A percentile compares a stretch with the other conserved stretches of the same genome.
phyloP scores from a whole-genome alignment of 257 asterid species.

The Haberlea rhodopensis region DNA sequence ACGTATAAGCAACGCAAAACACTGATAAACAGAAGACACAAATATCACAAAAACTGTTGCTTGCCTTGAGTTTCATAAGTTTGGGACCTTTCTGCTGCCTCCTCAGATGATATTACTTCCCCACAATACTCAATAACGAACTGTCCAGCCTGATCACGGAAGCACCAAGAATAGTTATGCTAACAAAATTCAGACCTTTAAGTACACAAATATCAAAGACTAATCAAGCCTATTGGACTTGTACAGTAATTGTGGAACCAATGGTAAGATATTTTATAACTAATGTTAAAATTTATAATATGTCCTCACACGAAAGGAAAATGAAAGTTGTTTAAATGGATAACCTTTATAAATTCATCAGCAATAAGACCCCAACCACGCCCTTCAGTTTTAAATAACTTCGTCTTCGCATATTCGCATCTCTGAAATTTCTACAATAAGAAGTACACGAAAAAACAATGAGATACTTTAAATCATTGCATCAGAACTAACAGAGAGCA shows the following conservation, averaged over 20 bases:
- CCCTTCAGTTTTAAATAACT: slow-evolving; percentile 77
- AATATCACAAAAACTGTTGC: slow-evolving; percentile 21
- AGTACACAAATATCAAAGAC: slow-evolving; percentile 14
- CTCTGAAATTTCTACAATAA: slow-evolving; percentile 75
- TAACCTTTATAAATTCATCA: slow-evolving; percentile 70
- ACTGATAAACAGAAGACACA: slow-evolving; percentile 19
- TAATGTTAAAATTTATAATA: background rate
- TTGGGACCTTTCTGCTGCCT: slow-evolving; percentile 66
- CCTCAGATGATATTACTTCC: slow-evolving; percentile 79
- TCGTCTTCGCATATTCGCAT: slow-evolving; percentile 68
- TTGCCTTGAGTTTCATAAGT: slow-evolving; percentile 70
- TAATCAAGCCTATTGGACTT: slow-evolving; percentile 12
- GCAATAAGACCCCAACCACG: slow-evolving; percentile 96
- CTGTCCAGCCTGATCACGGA: slow-evolving; percentile 68
- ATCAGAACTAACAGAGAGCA: slow-evolving; percentile 1
- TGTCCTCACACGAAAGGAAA: slow-evolving; percentile 10
- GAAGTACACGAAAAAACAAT: slow-evolving; percentile 22
- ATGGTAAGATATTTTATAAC: slow-evolving; percentile 16
- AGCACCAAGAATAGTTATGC: slow-evolving; percentile 17
- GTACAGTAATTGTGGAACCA: slow-evolving; percentile 11
- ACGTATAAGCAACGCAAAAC: slow-evolving; percentile 20
- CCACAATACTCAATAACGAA: slow-evolving; percentile 89
- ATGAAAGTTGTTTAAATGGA: slow-evolving; percentile 24
- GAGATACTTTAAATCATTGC: slow-evolving; percentile 23
- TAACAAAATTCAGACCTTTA: slow-evolving; percentile 18